Evolutionary conservation across 176 grass and related monocot species (phyloP), one percentile per base, ranked within the genome.

Genomic region (Carex kokanica): DNA sequence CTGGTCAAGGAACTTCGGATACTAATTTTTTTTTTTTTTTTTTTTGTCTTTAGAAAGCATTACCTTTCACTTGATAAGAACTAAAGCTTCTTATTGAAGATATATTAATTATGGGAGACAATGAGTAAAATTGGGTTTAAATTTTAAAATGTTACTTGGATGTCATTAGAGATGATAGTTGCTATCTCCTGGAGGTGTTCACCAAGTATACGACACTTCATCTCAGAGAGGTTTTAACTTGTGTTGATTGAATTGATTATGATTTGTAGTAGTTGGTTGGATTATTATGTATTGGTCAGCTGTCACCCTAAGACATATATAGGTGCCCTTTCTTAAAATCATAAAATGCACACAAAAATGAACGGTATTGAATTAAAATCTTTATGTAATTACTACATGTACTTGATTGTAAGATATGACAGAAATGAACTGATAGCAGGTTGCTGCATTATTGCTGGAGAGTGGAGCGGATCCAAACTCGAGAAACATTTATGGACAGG

Each of bases 401-500:
- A 25, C 40, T 74, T 74, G 16, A 53, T 55, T 27, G 69, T 73
- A 77, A 56, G 45, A 32, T 4, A 56, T 78, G 73, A 78, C 51
- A 55, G 16, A 55, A 78, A 15, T 6, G 23, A 75, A n/a, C 72
- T 78, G 73, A 77, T 78, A 32, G 3, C 89, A 99, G 96, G 83
- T 99, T 51, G 83, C 64, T 18, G 82, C 20, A 16, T n/a, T 95
- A 80, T 84, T 99, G 77, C 86, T 99, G 85, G 88, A 93, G 68
- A 87, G 88, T 11, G 91, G 86, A 58, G 89, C 93, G 1, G 89
- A 95, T 52, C 84, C 86, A 13, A 93, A 95, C 74, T 92, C 83
- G 0, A 89, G 83, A 78, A 95, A 92, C 69, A 81, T 95, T 15
- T 92, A 86, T 59, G 91, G 93, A 23, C 96, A 90, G 91, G 96